phyloP scores from a whole-genome alignment of 1,284 basidiomycete species.

The Trichosporon inkin region DNA sequence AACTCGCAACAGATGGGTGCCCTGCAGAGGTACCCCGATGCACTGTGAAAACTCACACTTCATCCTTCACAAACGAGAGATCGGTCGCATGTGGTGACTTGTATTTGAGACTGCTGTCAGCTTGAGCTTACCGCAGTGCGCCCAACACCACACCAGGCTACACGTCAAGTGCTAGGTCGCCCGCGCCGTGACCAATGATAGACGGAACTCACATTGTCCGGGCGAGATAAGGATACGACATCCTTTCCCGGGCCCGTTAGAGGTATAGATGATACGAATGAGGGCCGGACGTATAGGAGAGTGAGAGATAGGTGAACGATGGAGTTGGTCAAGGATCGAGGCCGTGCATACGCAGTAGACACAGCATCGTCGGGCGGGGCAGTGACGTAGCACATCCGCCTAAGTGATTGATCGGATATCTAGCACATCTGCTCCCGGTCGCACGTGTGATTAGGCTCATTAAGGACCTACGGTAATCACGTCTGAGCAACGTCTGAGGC shows the following conservation, averaged over 20 bases:
- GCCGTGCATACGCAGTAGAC: not conserved
- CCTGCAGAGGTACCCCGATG: not conserved
- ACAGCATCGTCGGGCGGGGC: not conserved
- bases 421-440: not conserved
- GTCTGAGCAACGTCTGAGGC: too few relatives aligned
- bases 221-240: conserved; percentile 49
- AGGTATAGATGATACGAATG: not conserved
- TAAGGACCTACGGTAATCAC: too few relatives aligned
- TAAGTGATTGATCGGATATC: not conserved
- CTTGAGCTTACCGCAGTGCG: not conserved
- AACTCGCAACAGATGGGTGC: not conserved
- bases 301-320: not conserved
- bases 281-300: not conserved
- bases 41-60: conserved; percentile 40
- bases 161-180: too few relatives aligned
- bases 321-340: not conserved
- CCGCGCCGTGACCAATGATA: not conserved
- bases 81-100: conserved; percentile 51
- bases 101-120: conserved; percentile 43
- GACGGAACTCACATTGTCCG: conserved; percentile 39
- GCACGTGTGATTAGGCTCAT: not conserved
- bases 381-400: conserved; percentile 6
- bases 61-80: conserved; percentile 49
- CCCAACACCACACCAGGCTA: not conserved
- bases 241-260: conserved; percentile 13